Evolutionary conservation across 2,329 filamentous ascomycete genomes (phyloP), one percentile per base, ranked within the genome.

Genomic region (Pseudocercospora fuligena): DNA sequence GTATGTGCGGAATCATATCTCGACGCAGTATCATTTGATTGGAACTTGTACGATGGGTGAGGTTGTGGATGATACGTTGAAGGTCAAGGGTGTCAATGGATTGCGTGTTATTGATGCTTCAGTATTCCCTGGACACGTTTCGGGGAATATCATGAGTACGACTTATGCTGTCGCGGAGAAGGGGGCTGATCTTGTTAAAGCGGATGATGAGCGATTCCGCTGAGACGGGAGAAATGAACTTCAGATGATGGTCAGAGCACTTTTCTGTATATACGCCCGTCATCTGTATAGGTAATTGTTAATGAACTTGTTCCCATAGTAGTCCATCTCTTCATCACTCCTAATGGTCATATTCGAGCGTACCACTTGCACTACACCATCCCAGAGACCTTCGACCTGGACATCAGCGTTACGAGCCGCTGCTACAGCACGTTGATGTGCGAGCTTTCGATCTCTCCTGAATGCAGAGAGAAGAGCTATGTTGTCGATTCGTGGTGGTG

Each of bases 301-400:
- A 40, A 68, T 66, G 40, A 73, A 77, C 4, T 72, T 69, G 49
- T 77, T 77, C 3, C 76, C 76, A 63, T 78, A 76, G 54, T 77
- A 77, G 65, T 77, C 76, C 65, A 73, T 58, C 49, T 77, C 74
- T 43, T 78, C 76, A 49, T 77, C 75, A 33, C 65, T 66, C 11
- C 70, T 69, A n/a, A 72, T 60, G 4, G 64, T 69, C 16, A 49
- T 63, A n/a, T 61, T 67, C 16, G 77, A 76, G n/a, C 86, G 78
- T n/a, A 89, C 78, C 31, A 89, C 81, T 61, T 85, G 85, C 25
- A 89, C 82, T 36, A 86, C 80, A 5, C 87, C 87, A 31, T 84
- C 82, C 87, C 87, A 89, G 69, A 86, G 82, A 0, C 87, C 87
- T 64, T 87, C 84, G 0, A 87, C 81, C 14, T 77, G 74, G 21